Evolutionary conservation across 2,329 filamentous ascomycete genomes (phyloP), one percentile per base, ranked within the genome.

Genomic region (Magnaporthiopsis rhizophila): DNA sequence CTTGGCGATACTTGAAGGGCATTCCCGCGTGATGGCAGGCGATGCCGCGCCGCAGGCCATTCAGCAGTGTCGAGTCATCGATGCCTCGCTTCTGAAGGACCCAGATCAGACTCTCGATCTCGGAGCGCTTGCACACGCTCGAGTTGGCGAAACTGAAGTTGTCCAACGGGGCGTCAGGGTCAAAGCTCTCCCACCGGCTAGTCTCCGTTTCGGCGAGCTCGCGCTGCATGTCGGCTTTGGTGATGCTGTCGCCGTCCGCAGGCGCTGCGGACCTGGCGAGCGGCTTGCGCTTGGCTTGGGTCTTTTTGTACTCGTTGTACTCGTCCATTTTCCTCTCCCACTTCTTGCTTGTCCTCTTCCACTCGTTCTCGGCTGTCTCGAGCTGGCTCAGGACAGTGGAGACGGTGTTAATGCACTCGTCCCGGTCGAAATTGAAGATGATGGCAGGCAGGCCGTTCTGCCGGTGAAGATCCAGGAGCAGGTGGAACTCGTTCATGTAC

Each of bases 11-110:
- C 67, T 85, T 85, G 61, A 89, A 81, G 71, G 92, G 93, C 86
- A 93, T 86, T 75, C 90, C 90, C 24, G 89, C 84, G 71, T 94
- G 91, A 75, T 94, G 90, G 8, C 93, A 84, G 38, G 88, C 91
- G 24, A 94, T 79, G 26, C 91, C 90, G 64, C 90, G 80, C 65
- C 78, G 78, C 1, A 94, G 78, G 2, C 86, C 85, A 12, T 82
- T 76, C 26, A 91, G 79, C 11, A 92, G 72, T 67, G 79, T 79
- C 13, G 79, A 76, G 0, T 77, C 72, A 26, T 88, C 77, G 18
- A 78, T 75, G 62, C 82, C 82, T 53, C 45, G 45, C 59, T 75
- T 74, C n/a, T 77, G 74, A 6, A 91, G 75, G 34, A 83, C 76
- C 21, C 75, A 69, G 21, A 86, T 75, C 65, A 84, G 81, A 2